phyloP scores from a whole-genome alignment of 129 eudicot genomes.

The Glebionis coronaria region DNA sequence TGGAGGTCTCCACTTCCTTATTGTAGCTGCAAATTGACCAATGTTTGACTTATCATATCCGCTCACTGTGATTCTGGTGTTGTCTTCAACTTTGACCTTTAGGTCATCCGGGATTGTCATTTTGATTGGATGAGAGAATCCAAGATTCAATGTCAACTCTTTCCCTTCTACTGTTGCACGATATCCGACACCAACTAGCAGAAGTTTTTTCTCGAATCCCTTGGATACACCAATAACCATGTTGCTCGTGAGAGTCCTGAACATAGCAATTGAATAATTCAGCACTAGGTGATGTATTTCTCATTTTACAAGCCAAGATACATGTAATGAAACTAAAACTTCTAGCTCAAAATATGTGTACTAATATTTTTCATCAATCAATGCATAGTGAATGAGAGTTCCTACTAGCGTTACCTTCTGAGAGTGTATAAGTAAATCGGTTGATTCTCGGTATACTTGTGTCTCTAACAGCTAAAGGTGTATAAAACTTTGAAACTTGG shows the following conservation, averaged over 20 bases:
- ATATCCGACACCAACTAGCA: slow-evolving; percentile 85
- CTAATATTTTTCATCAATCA: neutral
- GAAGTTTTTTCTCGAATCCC: slow-evolving; percentile 91
- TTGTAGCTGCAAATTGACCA: slow-evolving; percentile 92
- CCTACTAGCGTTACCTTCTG: neutral
- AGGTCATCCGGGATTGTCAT: slow-evolving; percentile 74
- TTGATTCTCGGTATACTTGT: neutral
- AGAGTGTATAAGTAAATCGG: neutral
- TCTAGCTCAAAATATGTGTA: neutral
- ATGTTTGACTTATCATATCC: slow-evolving; percentile 75
- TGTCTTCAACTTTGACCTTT: slow-evolving; percentile 83
- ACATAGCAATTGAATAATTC: neutral
- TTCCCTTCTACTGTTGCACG: slow-evolving; percentile 91
- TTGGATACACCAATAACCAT: slow-evolving; percentile 95
- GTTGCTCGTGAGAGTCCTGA: slow-evolving; percentile 92
- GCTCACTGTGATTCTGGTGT: slow-evolving; percentile 68
- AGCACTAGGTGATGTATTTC: neutral
- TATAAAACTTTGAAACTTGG: neutral
- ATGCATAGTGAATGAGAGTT: neutral
- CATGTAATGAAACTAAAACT: neutral
- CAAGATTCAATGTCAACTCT: slow-evolving; percentile 67
- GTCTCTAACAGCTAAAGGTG: neutral
- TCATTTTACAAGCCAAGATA: neutral
- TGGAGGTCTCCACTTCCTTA: slow-evolving; percentile 97
- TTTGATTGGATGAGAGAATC: slow-evolving; percentile 89